A percentile compares a stretch with the other conserved stretches of the same genome.
Conservation (phyloP, 768 basidiomycete species). For the Cystofilobasidium ferigula region DNA sequence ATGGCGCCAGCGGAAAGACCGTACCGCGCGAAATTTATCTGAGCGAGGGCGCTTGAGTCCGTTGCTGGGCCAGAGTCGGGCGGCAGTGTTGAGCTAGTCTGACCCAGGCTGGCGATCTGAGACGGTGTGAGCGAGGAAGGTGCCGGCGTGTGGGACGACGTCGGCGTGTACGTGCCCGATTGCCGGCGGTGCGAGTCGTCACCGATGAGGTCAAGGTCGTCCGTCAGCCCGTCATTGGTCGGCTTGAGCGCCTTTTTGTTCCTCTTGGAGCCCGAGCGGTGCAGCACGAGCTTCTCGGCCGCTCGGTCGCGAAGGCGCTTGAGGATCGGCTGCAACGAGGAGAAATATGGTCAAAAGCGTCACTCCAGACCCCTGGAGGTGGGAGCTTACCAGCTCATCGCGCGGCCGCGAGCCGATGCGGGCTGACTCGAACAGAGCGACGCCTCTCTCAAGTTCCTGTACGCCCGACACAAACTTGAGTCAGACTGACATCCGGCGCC, state of each 20-base stretch:
- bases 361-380: too few relatives aligned
- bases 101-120: not conserved
- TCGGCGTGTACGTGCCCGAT: not conserved
- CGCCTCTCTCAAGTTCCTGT: conserved; percentile 3
- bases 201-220: conserved; percentile 23
- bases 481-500: not conserved
- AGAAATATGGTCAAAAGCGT: too few relatives aligned
- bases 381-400: not conserved
- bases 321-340: conserved; percentile 14
- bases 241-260: not conserved
- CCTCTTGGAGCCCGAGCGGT: not conserved
- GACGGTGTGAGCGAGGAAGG: not conserved
- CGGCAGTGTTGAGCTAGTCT: not conserved
- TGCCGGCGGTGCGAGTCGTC: conserved; percentile 11
- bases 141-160: not conserved
- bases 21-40: not conserved
- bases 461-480: not conserved
- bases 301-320: conserved; percentile 11
- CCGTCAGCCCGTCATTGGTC: not conserved
- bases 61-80: not conserved
- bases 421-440: not conserved
- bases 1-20: not conserved
- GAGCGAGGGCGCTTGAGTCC: not conserved
- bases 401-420: not conserved
- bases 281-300: conserved; percentile 5